Percentiles rank a stretch among this genome's conserved stretches.
phyloP scores from a whole-genome alignment of 2,329 filamentous ascomycete genomes.

The Fusarium equiseti region DNA sequence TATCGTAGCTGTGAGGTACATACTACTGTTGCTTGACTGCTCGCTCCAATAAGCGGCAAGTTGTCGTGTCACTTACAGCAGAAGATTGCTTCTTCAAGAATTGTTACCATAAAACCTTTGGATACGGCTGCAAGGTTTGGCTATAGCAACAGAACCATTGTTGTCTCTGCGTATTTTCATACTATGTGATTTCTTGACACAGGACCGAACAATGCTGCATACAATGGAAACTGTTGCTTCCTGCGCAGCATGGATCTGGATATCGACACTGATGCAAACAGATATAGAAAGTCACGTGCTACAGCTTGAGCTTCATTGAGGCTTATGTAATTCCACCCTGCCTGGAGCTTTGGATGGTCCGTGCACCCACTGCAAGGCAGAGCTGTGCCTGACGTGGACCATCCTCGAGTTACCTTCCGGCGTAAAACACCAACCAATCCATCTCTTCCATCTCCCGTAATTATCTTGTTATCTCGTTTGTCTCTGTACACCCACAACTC shows the following conservation, averaged over 20 bases:
- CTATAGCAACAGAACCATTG: background rate
- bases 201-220: background rate
- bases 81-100: background rate
- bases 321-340: slow-evolving; percentile 43
- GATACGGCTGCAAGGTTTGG: background rate
- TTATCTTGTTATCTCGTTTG: slow-evolving; percentile 26
- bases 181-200: background rate
- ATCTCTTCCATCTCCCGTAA: slow-evolving; percentile 32
- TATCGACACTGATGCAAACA: background rate
- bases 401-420: slow-evolving; percentile 47
- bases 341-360: slow-evolving; percentile 45
- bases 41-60: background rate
- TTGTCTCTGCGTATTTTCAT: background rate
- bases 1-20: background rate
- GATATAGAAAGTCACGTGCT: slow-evolving; percentile 24
- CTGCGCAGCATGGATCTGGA: too few species aligned
- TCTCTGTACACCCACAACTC: slow-evolving; percentile 8
- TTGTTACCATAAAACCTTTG: background rate
- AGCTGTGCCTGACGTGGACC: slow-evolving; percentile 63
- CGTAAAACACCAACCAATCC: slow-evolving; percentile 48
- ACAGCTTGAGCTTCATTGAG: background rate
- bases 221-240: background rate
- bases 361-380: slow-evolving; percentile 53
- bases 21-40: background rate
- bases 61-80: background rate